A percentile compares a stretch with the other conserved stretches of the same genome.
Conservation (phyloP, 495 filamentous ascomycete genomes). For the Wilcoxina mikolae region DNA sequence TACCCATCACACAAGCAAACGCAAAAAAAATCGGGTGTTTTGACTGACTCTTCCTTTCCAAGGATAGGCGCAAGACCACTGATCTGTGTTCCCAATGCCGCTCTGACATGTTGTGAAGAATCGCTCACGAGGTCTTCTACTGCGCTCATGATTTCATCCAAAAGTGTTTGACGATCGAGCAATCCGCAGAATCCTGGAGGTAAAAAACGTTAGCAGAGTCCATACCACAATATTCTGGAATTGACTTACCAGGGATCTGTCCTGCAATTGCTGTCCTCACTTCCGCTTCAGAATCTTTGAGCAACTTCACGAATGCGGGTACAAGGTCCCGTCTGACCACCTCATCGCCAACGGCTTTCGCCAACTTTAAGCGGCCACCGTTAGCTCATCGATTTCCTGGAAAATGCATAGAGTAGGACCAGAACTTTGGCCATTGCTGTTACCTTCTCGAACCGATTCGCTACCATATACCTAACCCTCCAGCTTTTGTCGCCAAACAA, state of each 20-base stretch:
- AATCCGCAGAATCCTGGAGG: slow-evolving; percentile 69
- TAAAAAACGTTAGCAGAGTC: neutral
- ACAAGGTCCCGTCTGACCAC: slow-evolving; percentile 87
- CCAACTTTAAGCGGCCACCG: slow-evolving; percentile 48
- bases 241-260: slow-evolving; percentile 68
- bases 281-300: slow-evolving; percentile 95
- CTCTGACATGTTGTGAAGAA: slow-evolving; percentile 89
- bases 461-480: slow-evolving; percentile 98
- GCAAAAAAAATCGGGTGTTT: neutral
- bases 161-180: slow-evolving; percentile 69
- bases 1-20: no score
- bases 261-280: slow-evolving; percentile 93
- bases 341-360: slow-evolving; percentile 95
- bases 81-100: slow-evolving; percentile 89
- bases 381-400: neutral
- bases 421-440: slow-evolving; percentile 15
- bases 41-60: slow-evolving; percentile 85
- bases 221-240: neutral
- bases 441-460: slow-evolving; percentile 96
- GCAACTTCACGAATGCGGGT: slow-evolving; percentile 88
- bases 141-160: slow-evolving; percentile 93
- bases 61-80: slow-evolving; percentile 92
- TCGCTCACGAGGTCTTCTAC: slow-evolving; percentile 94
- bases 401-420: neutral
- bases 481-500: slow-evolving; percentile 98